Evolutionary conservation across 192 early-diverging fungal species (phyloP), one percentile per base, ranked within the genome.

Genomic region (Diversispora eburnea): DNA sequence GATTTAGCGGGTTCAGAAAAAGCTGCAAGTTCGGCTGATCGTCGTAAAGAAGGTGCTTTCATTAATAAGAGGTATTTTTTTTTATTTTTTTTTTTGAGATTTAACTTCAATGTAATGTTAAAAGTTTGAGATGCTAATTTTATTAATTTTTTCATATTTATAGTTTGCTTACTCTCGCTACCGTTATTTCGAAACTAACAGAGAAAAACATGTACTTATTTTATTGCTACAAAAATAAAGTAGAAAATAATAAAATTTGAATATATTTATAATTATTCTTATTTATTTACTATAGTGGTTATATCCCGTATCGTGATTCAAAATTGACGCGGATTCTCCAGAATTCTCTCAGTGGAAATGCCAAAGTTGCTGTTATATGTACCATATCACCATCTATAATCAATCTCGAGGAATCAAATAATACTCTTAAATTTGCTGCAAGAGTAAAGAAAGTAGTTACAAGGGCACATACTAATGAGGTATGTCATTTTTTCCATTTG

Each of bases 1-100:
- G 98, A 99, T 81, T 78, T 99, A 74, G 96, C 96, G 6, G 98
- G 98, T 25, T 94, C 93, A 9, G 98, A 99, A 82, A 94, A 95
- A 67, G 97, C 92, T 1, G 84, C 90, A 0, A 90, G 92, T 9
- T 91, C 95, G 60, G 86, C 84, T 7, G 91, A 92, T 59, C 85
- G 97, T n/a, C 85, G 95, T 25, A 95, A 95, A 77, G 97, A 99
- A 70, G 97, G 95, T n/a, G 91, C 93, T 8, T 95, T 87, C 71
- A 99, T 99, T 75, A 99, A 99, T 84, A 94, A 93, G 70, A 84
- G 81, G 47, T 77, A 9, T 58, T 58, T 4, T 9, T 58, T 9
- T 52, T 52, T 52, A 3, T 52, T 52, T 15, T 8, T 54, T 17
- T 17, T 54, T 54, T 17, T 10, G 13, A 54, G n/a, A 0, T 20